phyloP scores from a whole-genome alignment of 495 filamentous ascomycete genomes.

The Xylaria castorea region DNA sequence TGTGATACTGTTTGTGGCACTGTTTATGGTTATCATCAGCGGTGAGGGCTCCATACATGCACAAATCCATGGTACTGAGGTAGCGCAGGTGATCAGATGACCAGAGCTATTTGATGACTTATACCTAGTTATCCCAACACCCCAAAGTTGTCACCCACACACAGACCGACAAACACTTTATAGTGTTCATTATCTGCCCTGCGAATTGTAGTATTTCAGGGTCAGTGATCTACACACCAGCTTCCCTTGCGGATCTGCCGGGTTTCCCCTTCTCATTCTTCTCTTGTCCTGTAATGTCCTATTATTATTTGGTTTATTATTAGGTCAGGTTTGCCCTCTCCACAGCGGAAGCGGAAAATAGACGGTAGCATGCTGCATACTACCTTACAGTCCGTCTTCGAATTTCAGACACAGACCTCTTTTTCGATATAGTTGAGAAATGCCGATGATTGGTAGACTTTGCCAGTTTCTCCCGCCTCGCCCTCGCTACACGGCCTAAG shows the following conservation, averaged over 20 bases:
- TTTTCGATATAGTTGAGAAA: background rate
- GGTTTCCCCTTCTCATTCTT: background rate
- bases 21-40: conserved; percentile 9
- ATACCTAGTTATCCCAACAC: background rate
- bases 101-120: conserved; percentile 14
- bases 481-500: background rate
- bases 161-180: background rate
- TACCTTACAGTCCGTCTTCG: background rate
- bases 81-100: conserved; percentile 26
- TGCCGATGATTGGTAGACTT: background rate
- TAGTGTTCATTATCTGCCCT: background rate
- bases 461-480: background rate
- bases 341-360: background rate
- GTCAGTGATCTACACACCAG: background rate
- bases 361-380: background rate
- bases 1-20: background rate
- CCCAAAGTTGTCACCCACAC: background rate
- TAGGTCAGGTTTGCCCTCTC: background rate
- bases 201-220: background rate
- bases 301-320: conserved; percentile 1
- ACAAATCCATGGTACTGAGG: conserved; percentile 23
- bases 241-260: background rate
- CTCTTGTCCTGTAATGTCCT: background rate
- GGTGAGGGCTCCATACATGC: conserved; percentile 13
- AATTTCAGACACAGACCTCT: background rate